Conservation (phyloP, 2,329 filamentous ascomycete genomes). For the Pyrenochaeta sp. region DNA sequence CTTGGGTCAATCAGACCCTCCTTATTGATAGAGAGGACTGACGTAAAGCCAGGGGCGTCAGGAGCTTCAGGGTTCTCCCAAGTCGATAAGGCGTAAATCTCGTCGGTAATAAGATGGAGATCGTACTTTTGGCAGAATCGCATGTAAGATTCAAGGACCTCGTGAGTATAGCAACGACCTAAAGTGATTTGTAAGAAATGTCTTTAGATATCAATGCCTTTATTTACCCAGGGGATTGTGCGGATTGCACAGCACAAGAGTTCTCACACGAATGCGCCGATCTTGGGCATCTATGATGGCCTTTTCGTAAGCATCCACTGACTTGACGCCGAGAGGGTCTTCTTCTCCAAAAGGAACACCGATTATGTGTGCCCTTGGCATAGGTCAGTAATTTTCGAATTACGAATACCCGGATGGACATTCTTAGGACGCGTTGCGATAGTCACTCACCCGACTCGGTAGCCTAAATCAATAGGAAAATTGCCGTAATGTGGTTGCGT, state of each 20-base stretch:
- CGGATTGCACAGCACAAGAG: neutral
- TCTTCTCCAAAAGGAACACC: no score
- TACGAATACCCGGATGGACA: no score
- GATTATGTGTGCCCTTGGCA: no score
- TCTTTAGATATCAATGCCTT: neutral
- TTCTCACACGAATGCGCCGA: no score
- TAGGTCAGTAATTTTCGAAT: no score
- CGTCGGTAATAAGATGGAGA: constrained; percentile 66
- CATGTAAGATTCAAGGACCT: constrained; percentile 55
- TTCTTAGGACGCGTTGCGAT: no score
- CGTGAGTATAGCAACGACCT: constrained; percentile 43
- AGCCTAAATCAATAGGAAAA: no score
- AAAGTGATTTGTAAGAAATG: neutral
- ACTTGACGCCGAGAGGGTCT: no score
- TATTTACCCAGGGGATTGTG: neutral
- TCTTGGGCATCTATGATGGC: no score
- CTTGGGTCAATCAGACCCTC: constrained; percentile 57
- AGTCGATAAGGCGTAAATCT: constrained; percentile 66
- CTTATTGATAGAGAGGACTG: constrained; percentile 25
- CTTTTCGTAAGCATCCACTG: no score
- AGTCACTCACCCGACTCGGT: no score
- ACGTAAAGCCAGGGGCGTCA: constrained; percentile 27
- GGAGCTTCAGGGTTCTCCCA: constrained; percentile 30
- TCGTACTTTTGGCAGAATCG: constrained; percentile 59
- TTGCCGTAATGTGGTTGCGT: neutral